Percentiles rank a stretch among this genome's conserved stretches.
These are phyloP conservation scores for Leavenworthia alabamica DNA, from an alignment of 345 rosid species.

Conservation along the genomic window DNA sequence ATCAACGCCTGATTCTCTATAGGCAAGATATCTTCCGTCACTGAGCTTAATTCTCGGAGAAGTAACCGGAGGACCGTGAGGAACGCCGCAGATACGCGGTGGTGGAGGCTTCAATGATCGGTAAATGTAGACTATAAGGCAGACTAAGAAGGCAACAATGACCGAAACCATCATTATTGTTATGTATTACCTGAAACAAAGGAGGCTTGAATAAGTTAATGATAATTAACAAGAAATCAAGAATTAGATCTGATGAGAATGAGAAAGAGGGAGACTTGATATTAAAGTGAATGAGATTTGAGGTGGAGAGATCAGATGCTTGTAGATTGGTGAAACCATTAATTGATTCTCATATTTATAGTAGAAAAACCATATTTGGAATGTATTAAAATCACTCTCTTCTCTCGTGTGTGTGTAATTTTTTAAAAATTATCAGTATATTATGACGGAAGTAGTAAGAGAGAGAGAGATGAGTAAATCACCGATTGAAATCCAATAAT, in stretches of 20 bases:
- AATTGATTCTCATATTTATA: neutral
- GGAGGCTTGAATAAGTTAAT: neutral
- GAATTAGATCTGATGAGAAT: neutral
- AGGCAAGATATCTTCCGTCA: conserved; percentile 79
- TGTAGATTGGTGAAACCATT: neutral
- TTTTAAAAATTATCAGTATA: neutral
- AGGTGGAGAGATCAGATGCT: neutral
- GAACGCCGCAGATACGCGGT: conserved; percentile 63
- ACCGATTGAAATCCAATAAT: conserved; percentile 2
- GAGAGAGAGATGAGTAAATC: neutral
- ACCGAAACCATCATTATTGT: conserved; percentile 46
- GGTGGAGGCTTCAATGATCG: conserved; percentile 57
- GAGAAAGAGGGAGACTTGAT: neutral
- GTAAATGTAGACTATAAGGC: conserved; percentile 50
- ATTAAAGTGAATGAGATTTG: neutral
- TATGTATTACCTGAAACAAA: neutral
- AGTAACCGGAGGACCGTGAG: conserved; percentile 58
- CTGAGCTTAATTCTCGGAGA: conserved; percentile 65
- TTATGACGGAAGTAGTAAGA: neutral
- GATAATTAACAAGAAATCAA: neutral
- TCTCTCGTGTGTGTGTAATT: too few relatives aligned
- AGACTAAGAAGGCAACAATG: conserved; percentile 40
- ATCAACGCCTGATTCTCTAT: conserved; percentile 61
- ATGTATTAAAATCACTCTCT: neutral
- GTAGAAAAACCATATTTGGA: neutral